Evolutionary conservation across 2,329 filamentous ascomycete genomes (phyloP), one percentile per base, ranked within the genome.

Genomic region (Clarireedia sp.): DNA sequence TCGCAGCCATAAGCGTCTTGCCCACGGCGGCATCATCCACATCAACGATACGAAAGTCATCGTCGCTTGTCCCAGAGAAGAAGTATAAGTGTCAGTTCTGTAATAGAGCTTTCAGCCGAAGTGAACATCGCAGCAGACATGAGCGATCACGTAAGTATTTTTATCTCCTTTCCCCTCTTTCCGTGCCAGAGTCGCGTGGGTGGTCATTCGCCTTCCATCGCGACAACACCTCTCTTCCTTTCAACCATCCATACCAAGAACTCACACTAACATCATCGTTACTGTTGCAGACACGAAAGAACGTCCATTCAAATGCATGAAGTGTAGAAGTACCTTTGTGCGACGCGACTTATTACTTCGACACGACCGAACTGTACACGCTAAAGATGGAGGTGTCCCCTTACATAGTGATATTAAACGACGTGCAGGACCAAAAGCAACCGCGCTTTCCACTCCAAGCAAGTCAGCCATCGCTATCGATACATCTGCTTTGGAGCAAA

Each of bases 31-130:
- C 82, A 69, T 82, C 89, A 69, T 57, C 85, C 69, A 48, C 50
- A 5, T 80, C 87, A 70, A 81, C 82, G 66, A 80, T 86, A 68
- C 84, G 88, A 73, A 95, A 95, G 75, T 74, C 86, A 63, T 78
- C 29, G 29, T 33, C 86, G 59, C 75, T 85, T 66, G 86, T 83
- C 66, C 90, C 91, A 55, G 94, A 97, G 78, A 92, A 95, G 79
- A 96, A 96, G 75, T 99, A 99, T 83, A 96, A 97, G 74, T 99
- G 94, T 77, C 90, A 96, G 78, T 97, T 96, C 74, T 97, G 94
- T 78, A 91, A 91, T 75, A 83, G 94, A 73, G 94, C 94, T 62
- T 99, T 99, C 73, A 96, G 91, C 76, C 82, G 94, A 72, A 96
- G 90, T 73, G 94, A 99, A 74, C 94, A 99, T 74, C 84, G 94